These are phyloP conservation scores for Metarhizium guizhouense DNA, from an alignment of 2,329 filamentous ascomycete species.

Conservation along the genomic window DNA sequence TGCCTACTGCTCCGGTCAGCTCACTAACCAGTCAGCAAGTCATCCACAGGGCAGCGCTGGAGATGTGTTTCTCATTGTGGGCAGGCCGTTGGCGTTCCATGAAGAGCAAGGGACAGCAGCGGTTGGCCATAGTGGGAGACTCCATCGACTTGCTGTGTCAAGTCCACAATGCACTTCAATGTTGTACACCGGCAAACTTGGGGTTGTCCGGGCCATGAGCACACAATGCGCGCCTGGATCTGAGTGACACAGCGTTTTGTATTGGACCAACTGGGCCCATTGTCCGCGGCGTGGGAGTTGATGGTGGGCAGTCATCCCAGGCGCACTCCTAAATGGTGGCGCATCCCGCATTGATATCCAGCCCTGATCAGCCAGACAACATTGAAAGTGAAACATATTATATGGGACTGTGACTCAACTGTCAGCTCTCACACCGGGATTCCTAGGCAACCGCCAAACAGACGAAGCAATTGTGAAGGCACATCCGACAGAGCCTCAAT, in stretches of 20 bases:
- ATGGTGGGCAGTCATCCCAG: neutral
- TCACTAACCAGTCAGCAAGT: neutral
- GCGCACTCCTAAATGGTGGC: neutral
- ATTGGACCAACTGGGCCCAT: neutral
- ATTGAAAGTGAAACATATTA: too few species aligned
- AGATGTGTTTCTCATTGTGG: neutral
- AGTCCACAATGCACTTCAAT: too few species aligned
- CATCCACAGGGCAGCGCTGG: neutral
- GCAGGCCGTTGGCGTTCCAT: neutral
- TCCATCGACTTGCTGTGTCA: neutral
- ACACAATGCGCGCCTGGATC: neutral
- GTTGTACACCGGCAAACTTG: neutral
- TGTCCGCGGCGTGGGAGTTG: neutral
- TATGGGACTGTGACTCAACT: neutral
- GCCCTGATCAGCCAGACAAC: neutral
- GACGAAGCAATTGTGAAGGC: neutral
- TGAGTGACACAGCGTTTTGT: neutral
- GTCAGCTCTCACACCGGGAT: neutral
- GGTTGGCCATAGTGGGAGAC: too few species aligned
- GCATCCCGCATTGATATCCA: neutral
- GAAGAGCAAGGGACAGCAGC: too few species aligned
- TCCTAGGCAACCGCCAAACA: neutral
- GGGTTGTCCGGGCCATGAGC: neutral
- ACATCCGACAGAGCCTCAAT: neutral
- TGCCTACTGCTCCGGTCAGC: neutral